Evolutionary conservation across 2,329 filamentous ascomycete species (phyloP), one percentile per base, ranked within the genome.

Genomic region (Septoria linicola): DNA sequence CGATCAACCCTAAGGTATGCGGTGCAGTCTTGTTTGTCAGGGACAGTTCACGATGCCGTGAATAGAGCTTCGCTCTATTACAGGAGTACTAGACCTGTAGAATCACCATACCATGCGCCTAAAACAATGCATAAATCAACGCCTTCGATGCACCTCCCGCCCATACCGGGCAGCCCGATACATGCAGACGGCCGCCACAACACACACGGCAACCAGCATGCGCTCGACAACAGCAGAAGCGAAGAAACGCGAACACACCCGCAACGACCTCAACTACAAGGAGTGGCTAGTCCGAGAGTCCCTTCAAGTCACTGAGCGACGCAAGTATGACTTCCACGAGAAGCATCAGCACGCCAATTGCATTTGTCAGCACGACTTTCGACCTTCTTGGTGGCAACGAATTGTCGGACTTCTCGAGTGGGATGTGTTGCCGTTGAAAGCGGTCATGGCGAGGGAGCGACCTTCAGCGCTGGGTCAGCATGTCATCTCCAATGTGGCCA

Each of bases 351-450:
- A 37, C 21, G 34, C 13, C n/a, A 30, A 43, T 19, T 31, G 41
- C 41, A 32, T 46, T 10, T 39, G 21, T 6, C 31, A 19, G 19
- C 42, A 46, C 11, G 42, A 37, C n/a, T 27, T 46, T 19, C 43
- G 43, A 27, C 43, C 31, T 8, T 35, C 43, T 14, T 46, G 43
- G 43, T 46, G 43, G 43, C 32, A 21, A 30, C 21, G 32, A 27
- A 20, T 46, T 20, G 43, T 36, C n/a, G 34, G 31, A 14, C 20
- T 46, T 8, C 14, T 46, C 32, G 43, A 25, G 21, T 46, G 32
- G 34, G 21, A 46, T 14, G 21, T 46, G 14, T 19, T 46, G 34
- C 43, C 43, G 14, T 14, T 46, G 34, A 46, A 27, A 32, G 32
- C 35, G 16, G 41, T 19, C 30, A 44, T 35, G 27, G 31, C 30